Evolutionary conservation across 495 filamentous ascomycete genomes (phyloP), one percentile per base, ranked within the genome.

Genomic region (Entonaema liquescens): DNA sequence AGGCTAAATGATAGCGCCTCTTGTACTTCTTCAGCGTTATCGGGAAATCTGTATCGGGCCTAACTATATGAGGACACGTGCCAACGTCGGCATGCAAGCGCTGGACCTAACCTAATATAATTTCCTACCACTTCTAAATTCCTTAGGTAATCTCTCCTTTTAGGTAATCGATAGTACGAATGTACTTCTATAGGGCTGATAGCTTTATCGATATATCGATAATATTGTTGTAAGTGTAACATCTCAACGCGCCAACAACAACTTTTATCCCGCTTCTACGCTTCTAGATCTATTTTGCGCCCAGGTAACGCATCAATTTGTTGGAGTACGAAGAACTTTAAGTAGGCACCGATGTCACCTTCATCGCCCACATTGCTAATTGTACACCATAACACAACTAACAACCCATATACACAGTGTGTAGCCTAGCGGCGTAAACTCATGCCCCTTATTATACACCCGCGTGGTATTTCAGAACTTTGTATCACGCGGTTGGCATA

Each of bases 61-160:
- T 33, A 33, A 9, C 31, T 33, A 5, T 33, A 33, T 76, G 35
- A 77, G 74, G 74, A 77, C 74, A 77, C 74, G 74, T 77, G 74
- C 74, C 68, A 72, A 49, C 15, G 55, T 66, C 29, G 63, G 67
- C 59, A 65, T 68, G 50, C 59, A 52, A 47, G 50, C 54, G n/a
- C n/a, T n/a, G n/a, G n/a, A n/a, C n/a, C n/a, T n/a, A n/a, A 65
- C 36, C 23, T 44, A 44, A 57, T 21, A 17, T 35, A 57, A 57
- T 44, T 44, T 6, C 7, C 7, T 19, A 33, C 19, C 31, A 28
- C 8, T 23, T 26, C 26, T 31, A 55, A 7, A 6, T 40, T 38
- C 55, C 29, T 42, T 25, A 58, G 33, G 33, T 23, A 59, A 40
- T 17, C 40, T 8, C 7, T 21, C 12, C 8, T 35, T 17, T 35